A percentile compares a stretch with the other conserved stretches of the same genome.
Evolutionary conservation across 176 grass and related monocot species (phyloP).

Genomic region (Triticum aestivum): DNA sequence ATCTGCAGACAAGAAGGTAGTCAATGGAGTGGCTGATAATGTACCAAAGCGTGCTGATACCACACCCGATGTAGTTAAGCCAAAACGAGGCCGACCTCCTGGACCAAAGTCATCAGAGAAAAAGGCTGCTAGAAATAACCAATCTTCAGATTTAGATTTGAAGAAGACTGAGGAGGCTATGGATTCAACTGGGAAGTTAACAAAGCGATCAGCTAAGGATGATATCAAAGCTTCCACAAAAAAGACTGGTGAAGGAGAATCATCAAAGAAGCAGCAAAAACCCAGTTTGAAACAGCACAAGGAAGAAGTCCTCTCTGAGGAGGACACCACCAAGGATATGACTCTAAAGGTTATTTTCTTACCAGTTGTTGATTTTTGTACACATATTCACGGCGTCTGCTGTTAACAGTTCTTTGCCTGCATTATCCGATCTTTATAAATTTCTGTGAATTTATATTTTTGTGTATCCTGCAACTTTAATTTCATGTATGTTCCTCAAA

Average conservation of each 20-base stretch:
- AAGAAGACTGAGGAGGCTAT: slow-evolving; percentile 45
- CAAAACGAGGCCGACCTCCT: slow-evolving; percentile 52
- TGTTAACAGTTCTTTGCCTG: background rate
- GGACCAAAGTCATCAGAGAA: slow-evolving; percentile 45
- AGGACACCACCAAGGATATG: slow-evolving; percentile 31
- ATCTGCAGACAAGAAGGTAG: slow-evolving; percentile 30
- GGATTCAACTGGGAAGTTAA: slow-evolving; percentile 55
- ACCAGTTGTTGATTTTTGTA: slow-evolving; percentile 1
- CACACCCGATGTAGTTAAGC: slow-evolving; percentile 37
- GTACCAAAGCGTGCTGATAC: slow-evolving; percentile 22
- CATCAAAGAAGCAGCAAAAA: slow-evolving; percentile 49
- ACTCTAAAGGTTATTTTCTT: slow-evolving; percentile 52
- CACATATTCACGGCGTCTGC: slow-evolving; percentile 8
- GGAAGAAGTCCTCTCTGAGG: slow-evolving; percentile 27
- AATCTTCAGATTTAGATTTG: slow-evolving; percentile 13
- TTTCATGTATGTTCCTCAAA: background rate
- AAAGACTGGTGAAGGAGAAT: slow-evolving; percentile 51
- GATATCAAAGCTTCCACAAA: slow-evolving; percentile 28
- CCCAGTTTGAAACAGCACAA: slow-evolving; percentile 42
- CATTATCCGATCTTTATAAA: background rate
- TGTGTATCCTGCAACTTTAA: background rate
- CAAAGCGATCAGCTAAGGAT: slow-evolving; percentile 44
- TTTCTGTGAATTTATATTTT: background rate
- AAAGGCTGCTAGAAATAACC: slow-evolving; percentile 41
- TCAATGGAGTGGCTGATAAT: slow-evolving; percentile 45